These are phyloP conservation scores for Dissophora ornata DNA, from an alignment of 192 early-diverging fungal genomes.

Conservation along the genomic window DNA sequence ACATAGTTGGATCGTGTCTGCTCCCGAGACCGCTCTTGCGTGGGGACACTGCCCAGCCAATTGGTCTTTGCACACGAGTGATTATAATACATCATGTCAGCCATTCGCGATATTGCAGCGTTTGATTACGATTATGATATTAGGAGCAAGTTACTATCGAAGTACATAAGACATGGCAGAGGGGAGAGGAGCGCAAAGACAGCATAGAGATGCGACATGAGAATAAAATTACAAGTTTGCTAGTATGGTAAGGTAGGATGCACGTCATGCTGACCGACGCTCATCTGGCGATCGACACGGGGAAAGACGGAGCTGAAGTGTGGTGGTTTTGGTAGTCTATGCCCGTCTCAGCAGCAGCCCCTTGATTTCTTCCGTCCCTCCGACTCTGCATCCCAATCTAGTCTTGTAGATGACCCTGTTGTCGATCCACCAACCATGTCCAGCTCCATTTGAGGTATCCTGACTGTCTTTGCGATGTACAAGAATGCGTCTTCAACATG, in stretches of 20 bases:
- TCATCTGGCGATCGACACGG: too few relatives aligned
- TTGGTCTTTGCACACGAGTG: too few relatives aligned
- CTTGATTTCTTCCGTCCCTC: conserved; percentile 34
- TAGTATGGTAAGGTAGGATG: too few relatives aligned
- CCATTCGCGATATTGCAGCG: background rate
- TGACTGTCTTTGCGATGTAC: conserved; percentile 78
- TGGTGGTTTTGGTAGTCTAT: too few relatives aligned
- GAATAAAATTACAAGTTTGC: too few relatives aligned
- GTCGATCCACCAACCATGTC: conserved; percentile 54
- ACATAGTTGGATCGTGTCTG: too few relatives aligned
- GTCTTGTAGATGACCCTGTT: conserved; percentile 4
- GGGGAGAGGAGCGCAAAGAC: background rate
- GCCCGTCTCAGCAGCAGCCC: conserved; percentile 22
- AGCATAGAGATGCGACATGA: too few relatives aligned
- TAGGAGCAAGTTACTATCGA: background rate
- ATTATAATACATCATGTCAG: too few relatives aligned
- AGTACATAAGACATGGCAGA: background rate
- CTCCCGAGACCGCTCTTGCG: too few relatives aligned
- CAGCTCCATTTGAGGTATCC: conserved; percentile 63
- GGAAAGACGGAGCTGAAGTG: too few relatives aligned
- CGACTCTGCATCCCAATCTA: conserved; percentile 47
- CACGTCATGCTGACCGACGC: too few relatives aligned
- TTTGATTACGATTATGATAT: conserved; percentile 4
- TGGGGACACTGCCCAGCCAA: too few relatives aligned
- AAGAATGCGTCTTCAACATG: conserved; percentile 96